Base-by-base conservation (phyloP, 306 rosid species). In the Psophocarpus tetragonolobus region DNA sequence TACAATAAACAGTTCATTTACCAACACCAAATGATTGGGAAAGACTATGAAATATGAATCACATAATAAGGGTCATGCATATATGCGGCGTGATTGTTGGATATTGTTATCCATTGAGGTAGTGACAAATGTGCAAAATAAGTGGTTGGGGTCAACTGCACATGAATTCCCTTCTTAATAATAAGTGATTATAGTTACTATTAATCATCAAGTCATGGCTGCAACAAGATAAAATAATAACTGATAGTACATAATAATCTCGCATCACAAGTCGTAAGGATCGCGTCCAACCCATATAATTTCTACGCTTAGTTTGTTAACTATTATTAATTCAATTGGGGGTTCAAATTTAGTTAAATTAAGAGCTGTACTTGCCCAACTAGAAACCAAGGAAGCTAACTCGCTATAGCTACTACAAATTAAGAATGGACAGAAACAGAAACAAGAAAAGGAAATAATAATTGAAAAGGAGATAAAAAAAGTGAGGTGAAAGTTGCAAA, bases 21-120 rank as follows among this genome's bases (percentile, higher is more conserved):
- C 85, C 82, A 57, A 76, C 84, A 73, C 71, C 80, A 71, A 85
- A 84, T 87, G 90, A 91, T 85, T 84, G 86, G 84, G 54, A 63
- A 39, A 15, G 76, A 77, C 60, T 39, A 63, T 44, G 57, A 80
- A 60, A 35, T 32, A 42, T 48, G 50, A 74, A 83, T 53, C 53
- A 76, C 79, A 85, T 83, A 69, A 80, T 74, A 29, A 79, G 41
- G 83, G 50, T 84, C 54, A 66, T 73, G 65, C 35, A 77, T 79
- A 66, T 58, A 68, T 73, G 36, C 88, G 86, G 90, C 90, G 93
- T 81, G 78, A 88, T 84, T 87, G 76, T 88, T 82, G 93, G 90
- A 75, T 30, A 29, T 78, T 71, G 73, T 79, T 85, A 84, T 50
- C 88, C 81, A 82, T 51, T 68, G 35, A 79, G 65, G 62, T 32